phyloP scores from a whole-genome alignment of 2,329 filamentous ascomycete species.

The Fusarium hostae region DNA sequence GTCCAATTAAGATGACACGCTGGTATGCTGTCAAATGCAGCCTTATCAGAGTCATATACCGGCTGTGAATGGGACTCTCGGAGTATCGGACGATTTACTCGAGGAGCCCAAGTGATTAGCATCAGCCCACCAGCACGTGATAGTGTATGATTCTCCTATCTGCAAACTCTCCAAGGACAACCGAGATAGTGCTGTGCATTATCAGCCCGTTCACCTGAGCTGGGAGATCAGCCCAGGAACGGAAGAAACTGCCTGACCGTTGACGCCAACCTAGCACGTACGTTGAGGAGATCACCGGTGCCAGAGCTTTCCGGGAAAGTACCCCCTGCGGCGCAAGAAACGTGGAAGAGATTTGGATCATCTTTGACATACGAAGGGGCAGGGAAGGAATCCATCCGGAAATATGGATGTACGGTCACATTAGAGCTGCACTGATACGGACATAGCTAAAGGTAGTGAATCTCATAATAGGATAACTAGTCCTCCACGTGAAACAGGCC shows the following conservation, averaged over 20 bases:
- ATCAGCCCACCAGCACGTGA: conserved; percentile 6
- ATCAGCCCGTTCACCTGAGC: conserved; percentile 12
- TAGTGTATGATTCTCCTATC: neutral
- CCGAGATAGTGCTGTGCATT: neutral
- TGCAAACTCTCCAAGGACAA: neutral
- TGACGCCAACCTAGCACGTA: neutral
- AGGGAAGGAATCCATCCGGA: neutral
- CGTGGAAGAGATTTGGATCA: neutral
- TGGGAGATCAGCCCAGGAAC: neutral
- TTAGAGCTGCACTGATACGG: neutral
- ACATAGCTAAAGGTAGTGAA: neutral
- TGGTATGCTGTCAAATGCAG: neutral
- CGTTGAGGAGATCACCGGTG: neutral
- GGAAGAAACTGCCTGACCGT: neutral
- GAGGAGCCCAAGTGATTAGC: neutral
- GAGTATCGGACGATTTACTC: neutral
- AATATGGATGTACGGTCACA: neutral
- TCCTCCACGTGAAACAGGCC: conserved; percentile 8
- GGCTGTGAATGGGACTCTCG: neutral
- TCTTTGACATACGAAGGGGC: neutral
- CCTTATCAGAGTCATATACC: conserved; percentile 18
- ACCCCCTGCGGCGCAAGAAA: neutral
- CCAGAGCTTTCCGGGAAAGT: neutral
- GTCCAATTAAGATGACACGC: neutral
- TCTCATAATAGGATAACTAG: neutral